Evolutionary conservation across 768 basidiomycete species (phyloP).

Genomic region (Filobasidium floriforme): DNA sequence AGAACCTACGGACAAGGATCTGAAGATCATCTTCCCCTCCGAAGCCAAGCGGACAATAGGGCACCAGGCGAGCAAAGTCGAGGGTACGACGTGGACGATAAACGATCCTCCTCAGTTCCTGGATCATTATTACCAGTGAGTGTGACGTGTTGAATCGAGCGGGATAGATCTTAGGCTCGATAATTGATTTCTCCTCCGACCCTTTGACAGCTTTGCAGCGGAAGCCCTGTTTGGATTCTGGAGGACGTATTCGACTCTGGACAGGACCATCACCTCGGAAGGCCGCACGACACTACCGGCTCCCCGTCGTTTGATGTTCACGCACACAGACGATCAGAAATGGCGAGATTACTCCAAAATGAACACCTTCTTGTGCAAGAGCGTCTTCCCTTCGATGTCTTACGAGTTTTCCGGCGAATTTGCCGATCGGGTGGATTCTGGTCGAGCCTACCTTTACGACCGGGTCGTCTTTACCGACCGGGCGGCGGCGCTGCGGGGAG

Average conservation of each 20-base stretch:
- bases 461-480: slow-evolving; percentile 83
- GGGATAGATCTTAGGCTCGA: background rate
- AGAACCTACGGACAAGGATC: slow-evolving; percentile 68
- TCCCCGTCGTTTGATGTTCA: slow-evolving; percentile 67
- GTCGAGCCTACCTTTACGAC: slow-evolving; percentile 67
- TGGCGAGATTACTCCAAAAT: slow-evolving; percentile 88
- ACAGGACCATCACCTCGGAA: slow-evolving; percentile 57
- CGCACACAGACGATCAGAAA: slow-evolving; percentile 62
- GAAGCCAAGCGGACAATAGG: slow-evolving; percentile 67
- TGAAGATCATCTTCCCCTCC: slow-evolving; percentile 63
- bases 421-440: slow-evolving; percentile 66
- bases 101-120: slow-evolving; percentile 82
- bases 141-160: background rate
- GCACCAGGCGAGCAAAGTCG: slow-evolving; percentile 61
- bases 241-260: slow-evolving; percentile 78
- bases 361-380: slow-evolving; percentile 79
- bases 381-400: slow-evolving; percentile 68
- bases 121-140: slow-evolving; percentile 76
- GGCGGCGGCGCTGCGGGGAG: slow-evolving; percentile 68
- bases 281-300: slow-evolving; percentile 68
- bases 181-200: background rate
- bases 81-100: slow-evolving; percentile 70
- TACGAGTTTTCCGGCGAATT: slow-evolving; percentile 80
- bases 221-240: slow-evolving; percentile 88
- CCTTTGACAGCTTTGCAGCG: slow-evolving; percentile 57